phyloP scores from a whole-genome alignment of 1,284 basidiomycete genomes.

The Cerrena zonata region DNA sequence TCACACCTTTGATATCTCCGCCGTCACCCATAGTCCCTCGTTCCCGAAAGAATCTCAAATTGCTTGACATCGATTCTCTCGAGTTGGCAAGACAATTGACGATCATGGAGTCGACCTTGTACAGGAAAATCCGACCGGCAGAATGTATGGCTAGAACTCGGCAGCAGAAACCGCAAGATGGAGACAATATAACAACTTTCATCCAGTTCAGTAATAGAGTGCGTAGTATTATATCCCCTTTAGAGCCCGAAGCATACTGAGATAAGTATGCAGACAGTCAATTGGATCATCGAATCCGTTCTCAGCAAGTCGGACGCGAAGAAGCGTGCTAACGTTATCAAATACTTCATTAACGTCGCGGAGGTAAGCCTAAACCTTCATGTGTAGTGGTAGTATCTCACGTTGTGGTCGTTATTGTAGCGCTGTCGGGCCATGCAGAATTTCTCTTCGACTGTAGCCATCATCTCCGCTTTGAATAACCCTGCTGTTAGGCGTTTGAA shows the following conservation, averaged over 20 bases:
- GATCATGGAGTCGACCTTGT: slow-evolving; percentile 84
- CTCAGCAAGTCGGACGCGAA: slow-evolving; percentile 81
- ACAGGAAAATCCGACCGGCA: slow-evolving; percentile 82
- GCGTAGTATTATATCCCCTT: slow-evolving; percentile 18
- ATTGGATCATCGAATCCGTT: slow-evolving; percentile 92
- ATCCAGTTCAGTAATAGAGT: slow-evolving; percentile 91
- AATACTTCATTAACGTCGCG: slow-evolving; percentile 89
- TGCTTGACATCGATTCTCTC: slow-evolving; percentile 83
- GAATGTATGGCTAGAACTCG: slow-evolving; percentile 84
- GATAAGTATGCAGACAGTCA: slow-evolving; percentile 73
- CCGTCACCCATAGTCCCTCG: slow-evolving; percentile 78
- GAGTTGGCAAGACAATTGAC: slow-evolving; percentile 94
- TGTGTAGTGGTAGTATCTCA: background rate
- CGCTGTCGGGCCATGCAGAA: slow-evolving; percentile 87
- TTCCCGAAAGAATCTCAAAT: slow-evolving; percentile 68
- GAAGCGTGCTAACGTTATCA: slow-evolving; percentile 76
- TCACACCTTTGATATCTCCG: slow-evolving; percentile 37
- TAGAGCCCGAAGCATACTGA: too few relatives aligned
- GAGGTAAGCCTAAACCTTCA: slow-evolving; percentile 60
- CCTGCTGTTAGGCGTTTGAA: slow-evolving; percentile 89
- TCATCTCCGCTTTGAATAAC: slow-evolving; percentile 91
- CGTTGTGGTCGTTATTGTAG: slow-evolving; percentile 41
- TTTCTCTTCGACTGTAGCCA: slow-evolving; percentile 93
- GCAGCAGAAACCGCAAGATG: slow-evolving; percentile 65
- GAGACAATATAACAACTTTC: slow-evolving; percentile 82